phyloP scores from a whole-genome alignment of 495 filamentous ascomycete genomes.

The Penicillium crystallinum region DNA sequence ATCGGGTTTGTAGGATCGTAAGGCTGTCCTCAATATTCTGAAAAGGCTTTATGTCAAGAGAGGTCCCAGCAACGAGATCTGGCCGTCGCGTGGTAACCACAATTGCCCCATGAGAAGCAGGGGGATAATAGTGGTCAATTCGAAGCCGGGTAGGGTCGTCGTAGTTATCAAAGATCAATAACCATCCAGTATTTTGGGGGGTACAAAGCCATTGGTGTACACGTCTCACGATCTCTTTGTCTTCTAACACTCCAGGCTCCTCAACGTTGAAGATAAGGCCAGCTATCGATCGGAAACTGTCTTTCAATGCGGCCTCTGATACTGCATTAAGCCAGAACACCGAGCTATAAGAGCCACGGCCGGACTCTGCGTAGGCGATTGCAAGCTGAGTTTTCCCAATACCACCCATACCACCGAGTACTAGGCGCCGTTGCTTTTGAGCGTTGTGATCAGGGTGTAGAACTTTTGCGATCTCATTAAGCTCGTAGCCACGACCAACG shows the following conservation, averaged over 20 bases:
- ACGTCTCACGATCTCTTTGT: background rate
- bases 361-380: conserved; percentile 8
- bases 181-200: conserved; percentile 3
- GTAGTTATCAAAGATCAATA: conserved; percentile 15
- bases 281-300: conserved; percentile 8
- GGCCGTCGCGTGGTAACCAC: conserved; percentile 4
- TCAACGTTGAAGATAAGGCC: background rate
- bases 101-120: conserved; percentile 3
- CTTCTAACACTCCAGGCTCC: background rate
- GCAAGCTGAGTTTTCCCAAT: conserved; percentile 16
- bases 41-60: conserved; percentile 2
- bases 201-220: conserved; percentile 6
- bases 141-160: conserved; percentile 4
- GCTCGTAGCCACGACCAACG: conserved; percentile 5
- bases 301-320: conserved; percentile 6
- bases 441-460: background rate
- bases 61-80: too few relatives aligned
- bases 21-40: conserved; percentile 2
- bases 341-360: background rate
- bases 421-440: background rate
- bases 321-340: conserved; percentile 12
- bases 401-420: conserved; percentile 3
- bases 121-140: conserved; percentile 4
- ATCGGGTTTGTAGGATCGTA: conserved; percentile 1
- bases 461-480: background rate